A percentile compares a stretch with the other conserved stretches of the same genome.
phyloP scores from a whole-genome alignment of 1,284 basidiomycete genomes.

The Boletus sp. region DNA sequence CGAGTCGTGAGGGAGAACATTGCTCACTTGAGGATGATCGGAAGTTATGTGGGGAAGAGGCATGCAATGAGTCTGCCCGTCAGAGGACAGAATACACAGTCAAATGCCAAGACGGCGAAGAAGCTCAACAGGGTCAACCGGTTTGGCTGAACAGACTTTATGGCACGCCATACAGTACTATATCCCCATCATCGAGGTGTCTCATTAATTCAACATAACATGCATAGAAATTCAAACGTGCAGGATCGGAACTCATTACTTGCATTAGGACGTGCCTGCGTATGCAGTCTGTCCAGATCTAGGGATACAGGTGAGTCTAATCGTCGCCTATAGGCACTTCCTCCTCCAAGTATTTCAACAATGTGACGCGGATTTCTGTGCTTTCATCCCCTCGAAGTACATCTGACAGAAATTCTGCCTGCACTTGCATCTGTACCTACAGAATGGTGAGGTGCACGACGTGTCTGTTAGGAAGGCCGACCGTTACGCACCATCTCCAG shows the following conservation, averaged over 20 bases:
- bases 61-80: constrained; percentile 89
- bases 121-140: constrained; percentile 76
- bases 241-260: neutral
- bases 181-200: constrained; percentile 7
- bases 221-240: neutral
- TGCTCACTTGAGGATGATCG: constrained; percentile 85
- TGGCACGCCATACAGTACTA: constrained; percentile 13
- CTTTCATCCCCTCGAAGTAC: constrained; percentile 88
- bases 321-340: constrained; percentile 83
- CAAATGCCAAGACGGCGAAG: constrained; percentile 81
- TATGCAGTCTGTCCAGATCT: constrained; percentile 3
- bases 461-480: constrained; percentile 1
- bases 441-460: constrained; percentile 15
- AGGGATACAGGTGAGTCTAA: constrained; percentile 38
- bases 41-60: constrained; percentile 81
- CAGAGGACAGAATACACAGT: constrained; percentile 84
- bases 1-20: constrained; percentile 83
- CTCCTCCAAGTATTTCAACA: constrained; percentile 93
- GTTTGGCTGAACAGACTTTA: constrained; percentile 30
- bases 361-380: constrained; percentile 89
- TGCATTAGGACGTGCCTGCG: constrained; percentile 6
- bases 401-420: constrained; percentile 87
- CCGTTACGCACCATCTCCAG: constrained; percentile 85
- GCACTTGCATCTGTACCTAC: constrained; percentile 96
- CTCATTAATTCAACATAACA: neutral